Evolutionary conservation across 768 basidiomycete species (phyloP).

Genomic region (Serendipita sp.): DNA sequence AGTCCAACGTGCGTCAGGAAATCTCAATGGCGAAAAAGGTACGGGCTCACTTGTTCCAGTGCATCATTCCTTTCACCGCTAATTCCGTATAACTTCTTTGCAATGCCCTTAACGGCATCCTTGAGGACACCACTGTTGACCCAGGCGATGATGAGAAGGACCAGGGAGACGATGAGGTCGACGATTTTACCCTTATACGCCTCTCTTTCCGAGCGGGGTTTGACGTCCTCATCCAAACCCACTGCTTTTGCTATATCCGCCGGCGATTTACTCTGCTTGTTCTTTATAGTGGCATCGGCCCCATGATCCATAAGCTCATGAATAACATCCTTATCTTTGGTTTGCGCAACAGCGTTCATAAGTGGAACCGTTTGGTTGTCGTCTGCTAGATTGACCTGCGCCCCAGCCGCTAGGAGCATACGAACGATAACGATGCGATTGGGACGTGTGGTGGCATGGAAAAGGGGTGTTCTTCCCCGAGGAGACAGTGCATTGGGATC

Average conservation of each 20-base stretch:
- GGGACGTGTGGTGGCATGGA: constrained; percentile 11
- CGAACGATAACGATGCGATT: constrained; percentile 13
- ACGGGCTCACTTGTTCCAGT: too few species aligned
- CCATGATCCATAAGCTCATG: constrained; percentile 13
- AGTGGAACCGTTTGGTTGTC: constrained; percentile 11
- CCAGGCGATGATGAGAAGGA: constrained; percentile 13
- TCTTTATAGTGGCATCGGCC: constrained; percentile 11
- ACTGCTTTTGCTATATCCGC: constrained; percentile 11
- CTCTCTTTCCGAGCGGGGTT: constrained; percentile 5
- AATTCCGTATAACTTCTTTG: neutral
- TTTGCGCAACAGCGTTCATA: constrained; percentile 13
- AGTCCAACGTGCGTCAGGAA: too few species aligned
- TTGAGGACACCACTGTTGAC: constrained; percentile 12
- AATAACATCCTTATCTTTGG: constrained; percentile 13
- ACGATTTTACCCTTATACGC: constrained; percentile 11
- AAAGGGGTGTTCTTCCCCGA: constrained; percentile 14
- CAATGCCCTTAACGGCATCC: constrained; percentile 9
- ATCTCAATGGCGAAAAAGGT: too few species aligned
- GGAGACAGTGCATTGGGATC: constrained; percentile 15
- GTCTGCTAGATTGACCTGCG: constrained; percentile 11
- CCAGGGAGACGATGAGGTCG: constrained; percentile 14
- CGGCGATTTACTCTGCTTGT: constrained; percentile 9
- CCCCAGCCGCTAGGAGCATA: constrained; percentile 14
- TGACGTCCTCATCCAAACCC: neutral
- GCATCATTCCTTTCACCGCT: too few species aligned